Evolutionary conservation across 2,329 filamentous ascomycete species (phyloP), one percentile per base, ranked within the genome.

Genomic region (Zasmidium angulare): DNA sequence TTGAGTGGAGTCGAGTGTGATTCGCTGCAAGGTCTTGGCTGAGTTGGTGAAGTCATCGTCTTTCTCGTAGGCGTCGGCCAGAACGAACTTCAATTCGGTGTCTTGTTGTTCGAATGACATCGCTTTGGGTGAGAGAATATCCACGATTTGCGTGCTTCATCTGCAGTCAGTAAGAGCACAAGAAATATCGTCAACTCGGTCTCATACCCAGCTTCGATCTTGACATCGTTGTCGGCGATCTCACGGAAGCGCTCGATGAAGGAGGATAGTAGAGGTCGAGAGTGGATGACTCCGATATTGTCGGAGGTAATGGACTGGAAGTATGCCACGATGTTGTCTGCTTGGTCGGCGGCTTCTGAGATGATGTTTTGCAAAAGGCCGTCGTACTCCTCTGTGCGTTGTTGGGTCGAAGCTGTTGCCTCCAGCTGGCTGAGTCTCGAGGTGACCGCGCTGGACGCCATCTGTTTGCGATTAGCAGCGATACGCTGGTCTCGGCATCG

Each of bases 1-100:
- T 78, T 96, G 92, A 1, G 92, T 93, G 58, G 86, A 89, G 72
- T 99, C 93, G 50, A 98, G 86, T 31, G 92, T 89, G 68, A 98
- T 96, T 40, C 88, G 88, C 69, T 91, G 86, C 6, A 99, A 84
- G 10, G 85, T 82, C 71, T 87, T 87, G 24, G 95, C 95, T 0
- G 93, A 92, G 26, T 84, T 84, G 21, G 83, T 78, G 74, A 89
- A 96, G 73, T 96, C 91, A 51, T 96, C 91, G 65, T 90, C 86
- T 58, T 79, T 78, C 76, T 98, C 92, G 78, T 95, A 89, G 12
- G 91, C 91, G 60, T 89, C 86, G 20, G 93, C 93, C 19, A 96
- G 82, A 55, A 92, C 84, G 71, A 93, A 87, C 64, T 92, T 89
- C 55, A 97, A 82, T 48, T 85, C 81, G 4, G 89, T 90, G 68